Base-by-base conservation (phyloP, 2,329 filamentous ascomycete genomes). In the Daldinia eschscholtzii region DNA sequence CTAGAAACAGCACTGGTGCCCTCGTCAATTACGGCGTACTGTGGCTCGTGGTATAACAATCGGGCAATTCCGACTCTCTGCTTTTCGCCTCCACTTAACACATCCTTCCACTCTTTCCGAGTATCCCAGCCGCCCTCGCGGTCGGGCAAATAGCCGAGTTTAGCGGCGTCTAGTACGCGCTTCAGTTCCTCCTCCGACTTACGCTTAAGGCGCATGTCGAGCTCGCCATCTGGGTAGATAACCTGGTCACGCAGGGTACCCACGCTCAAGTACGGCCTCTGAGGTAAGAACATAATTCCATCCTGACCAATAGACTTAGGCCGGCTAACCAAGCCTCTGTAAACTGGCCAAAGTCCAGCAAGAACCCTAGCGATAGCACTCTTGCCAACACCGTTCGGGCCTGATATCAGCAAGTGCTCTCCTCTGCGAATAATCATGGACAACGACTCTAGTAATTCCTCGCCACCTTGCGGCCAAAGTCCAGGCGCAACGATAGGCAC, bases 201-300 rank as follows among this genome's bases (percentile, higher is more conserved):
- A 15, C 91, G 89, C 69, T 91, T 91, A 66, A 93, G 90, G 33
- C 89, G 91, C 96, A 99, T 98, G 76, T 99, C 96, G 46, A 94
- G 84, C 78, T 97, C 95, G 6, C 93, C 95, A 75, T 99, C 94
- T 0, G 96, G 96, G 75, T 99, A 99, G 77, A 98, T 98, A 76
- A 99, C 93, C 82, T 99, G 97, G 76, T 99, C 97, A 28, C 96
- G 91, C 9, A 98, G 85, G 1, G 96, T 98, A 39, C 96, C 96
- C 23, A 95, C 92, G 79, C 91, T 95, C 37, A 98, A 88, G 76
- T 98, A 98, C 0, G 95, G 94, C 15, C 95, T 88, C 79, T 99
- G 96, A 0, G 96, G 96, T 10, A 99, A 86, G 82, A 99, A 98
- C 94, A 99, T 98, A 82, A 99, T 97, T 66, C 96, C 96, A 72